These are phyloP conservation scores for Kluyveromyces siamensis DNA, from an alignment of 805 yeast species.

Conservation along the genomic window DNA sequence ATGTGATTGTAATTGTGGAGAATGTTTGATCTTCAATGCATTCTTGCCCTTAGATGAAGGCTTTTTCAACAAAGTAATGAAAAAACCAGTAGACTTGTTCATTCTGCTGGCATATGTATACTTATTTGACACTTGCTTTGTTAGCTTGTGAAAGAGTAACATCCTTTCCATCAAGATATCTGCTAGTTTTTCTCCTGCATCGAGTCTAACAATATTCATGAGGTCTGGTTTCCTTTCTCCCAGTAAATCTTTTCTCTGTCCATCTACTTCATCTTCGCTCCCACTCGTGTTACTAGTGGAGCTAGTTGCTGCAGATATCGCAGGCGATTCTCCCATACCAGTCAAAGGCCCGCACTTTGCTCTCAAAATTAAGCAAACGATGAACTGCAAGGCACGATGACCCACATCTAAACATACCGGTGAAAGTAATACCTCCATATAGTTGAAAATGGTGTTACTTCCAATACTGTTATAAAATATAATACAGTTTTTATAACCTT, in stretches of 20 bases:
- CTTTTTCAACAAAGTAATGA: conserved; percentile 31
- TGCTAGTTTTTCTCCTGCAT: conserved; percentile 31
- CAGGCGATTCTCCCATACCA: conserved; percentile 25
- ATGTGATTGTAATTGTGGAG: conserved; percentile 8
- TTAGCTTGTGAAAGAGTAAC: conserved; percentile 33
- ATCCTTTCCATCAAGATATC: conserved; percentile 32
- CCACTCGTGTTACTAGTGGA: conserved; percentile 13
- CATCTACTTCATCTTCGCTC: conserved; percentile 23
- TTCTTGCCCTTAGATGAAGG: conserved; percentile 16
- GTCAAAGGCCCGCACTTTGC: conserved; percentile 37
- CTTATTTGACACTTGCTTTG: conserved; percentile 41
- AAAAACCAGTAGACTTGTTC: conserved; percentile 44
- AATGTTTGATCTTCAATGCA: not conserved
- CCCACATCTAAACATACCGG: conserved; percentile 45
- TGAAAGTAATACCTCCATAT: conserved; percentile 37
- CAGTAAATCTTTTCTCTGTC: conserved; percentile 15
- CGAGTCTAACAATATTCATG: conserved; percentile 27
- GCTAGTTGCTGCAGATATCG: conserved; percentile 10
- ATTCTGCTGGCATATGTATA: conserved; percentile 65
- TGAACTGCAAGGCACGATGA: conserved; percentile 48
- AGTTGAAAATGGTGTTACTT: conserved; percentile 24
- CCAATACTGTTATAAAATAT: conserved; percentile 34
- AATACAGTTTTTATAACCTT: conserved; percentile 35
- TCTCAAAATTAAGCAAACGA: conserved; percentile 46
- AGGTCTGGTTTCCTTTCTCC: conserved; percentile 21